Base-by-base conservation (phyloP, 192 early-diverging fungal species). In the Backusella tarrabulga region DNA sequence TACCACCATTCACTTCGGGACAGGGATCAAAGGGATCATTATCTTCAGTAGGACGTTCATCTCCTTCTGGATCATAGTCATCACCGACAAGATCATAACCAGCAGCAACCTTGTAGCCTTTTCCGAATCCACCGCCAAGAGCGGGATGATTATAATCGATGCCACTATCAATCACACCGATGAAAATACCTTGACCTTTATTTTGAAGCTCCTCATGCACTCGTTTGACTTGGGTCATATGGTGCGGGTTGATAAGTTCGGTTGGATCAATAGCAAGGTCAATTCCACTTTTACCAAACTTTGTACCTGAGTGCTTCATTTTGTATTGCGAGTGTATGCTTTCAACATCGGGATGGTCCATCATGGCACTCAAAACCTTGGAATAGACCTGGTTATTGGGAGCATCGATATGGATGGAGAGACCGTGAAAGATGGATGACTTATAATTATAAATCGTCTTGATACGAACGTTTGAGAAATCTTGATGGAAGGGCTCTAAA, bases 81-180 rank as follows among this genome's bases (percentile, higher is more conserved):
- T 91, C 86, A 17, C 91, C 92, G 1, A 94, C 87, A 80, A 91
- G 84, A 78, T 94, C 90, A 69, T 87, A 79, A 67, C 91, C 92
- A 4, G 87, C 86, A 36, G 78, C 83, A 76, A 91, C 86, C 34
- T 83, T 85, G 71, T 87, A 90, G 7, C 83, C 84, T 50, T 50
- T 15, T 40, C 38, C 38, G 3, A 40, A 40, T 11, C 38, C 38
- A 11, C 38, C 38, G 11, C 38, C 38, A 40, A 40, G 38, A 35
- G 90, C 89, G 11, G 88, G 88, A 71, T 93, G 91, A 6, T 40
- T 83, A 68, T 91, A 91, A 73, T 91, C 90, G 9, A 92, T 80
- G 38, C 74, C 79, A 23, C 82, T 84, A 78, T 93, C 92, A 26
- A 93, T 77, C 73, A 94, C 80, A 73, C 90, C 91, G 56, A 94